Base-by-base conservation (phyloP, 2,329 filamentous ascomycete genomes). In the Leptographium procerum region DNA sequence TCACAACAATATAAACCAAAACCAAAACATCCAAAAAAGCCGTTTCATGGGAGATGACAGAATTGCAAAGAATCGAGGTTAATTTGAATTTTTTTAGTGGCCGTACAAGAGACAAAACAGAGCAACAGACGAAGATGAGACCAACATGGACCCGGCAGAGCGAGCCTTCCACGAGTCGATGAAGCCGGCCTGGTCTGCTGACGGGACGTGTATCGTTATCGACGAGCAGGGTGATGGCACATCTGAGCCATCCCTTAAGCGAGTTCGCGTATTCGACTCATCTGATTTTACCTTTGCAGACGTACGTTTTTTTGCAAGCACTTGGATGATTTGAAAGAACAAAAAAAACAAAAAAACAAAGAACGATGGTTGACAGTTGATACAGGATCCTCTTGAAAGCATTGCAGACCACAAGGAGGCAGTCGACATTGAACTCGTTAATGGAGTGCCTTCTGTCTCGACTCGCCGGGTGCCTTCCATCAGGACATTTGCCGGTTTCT, bases 41-140 rank as follows among this genome's bases (percentile, higher is more conserved):
- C 59, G 16, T n/a, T 43, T 9, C 40, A 19, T 19, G 19, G 47
- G 33, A 47, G 53, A 33, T 7, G 66, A 66, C 66, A 66, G 68
- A 8, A 19, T 26, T 29, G 36, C 40, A 22, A 58, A 62, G 59
- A 66, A 68, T 61, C 68, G 66, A 72, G 73, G 70, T 76, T 80
- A 77, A 82, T 70, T 72, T 67, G 69, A n/a, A 68, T 67, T 64
- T 65, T 65, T 73, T 67, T 83, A 95, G 90, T 95, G 87, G 83
- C 90, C 90, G 56, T 94, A 94, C 75, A 81, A 88, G 70, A 89
- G 90, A 75, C 84, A 85, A 72, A 76, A 85, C 63, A 90, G 91
- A 68, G 83, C 82, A 45, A 80, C 83, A 66, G 75, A 82, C 64
- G 77, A 82, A 62, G 81, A 87, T 66, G 76, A 81, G 64, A 77